A percentile compares a stretch with the other conserved stretches of the same genome.
Conservation (phyloP, 108 stramenopile genomes). For the Asterionellopsis glacialis region DNA sequence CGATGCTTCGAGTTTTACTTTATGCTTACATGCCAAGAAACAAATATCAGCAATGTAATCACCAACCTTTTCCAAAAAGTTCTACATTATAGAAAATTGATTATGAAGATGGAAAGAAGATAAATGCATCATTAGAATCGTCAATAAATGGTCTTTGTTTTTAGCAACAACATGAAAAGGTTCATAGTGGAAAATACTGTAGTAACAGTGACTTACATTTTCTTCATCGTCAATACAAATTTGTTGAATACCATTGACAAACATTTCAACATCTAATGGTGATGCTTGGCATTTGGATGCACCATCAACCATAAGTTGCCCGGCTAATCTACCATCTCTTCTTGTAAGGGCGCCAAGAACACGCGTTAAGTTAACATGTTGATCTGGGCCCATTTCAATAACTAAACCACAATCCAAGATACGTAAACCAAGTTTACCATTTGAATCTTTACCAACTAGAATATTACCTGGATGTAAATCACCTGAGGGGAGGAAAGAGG, state of each 20-base stretch:
- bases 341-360: conserved; percentile 85
- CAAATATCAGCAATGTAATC: conserved; percentile 90
- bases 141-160: no score
- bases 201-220: conserved; percentile 35
- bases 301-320: conserved; percentile 80
- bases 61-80: conserved; percentile 85
- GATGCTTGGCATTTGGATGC: conserved; percentile 66
- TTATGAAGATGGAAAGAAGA: background rate
- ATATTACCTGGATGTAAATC: conserved; percentile 66
- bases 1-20: conserved; percentile 79
- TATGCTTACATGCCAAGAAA: conserved; percentile 69
- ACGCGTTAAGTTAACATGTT: conserved; percentile 78
- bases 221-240: conserved; percentile 60
- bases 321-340: conserved; percentile 69
- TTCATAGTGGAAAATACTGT: background rate
- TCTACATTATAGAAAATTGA: conserved; percentile 24
- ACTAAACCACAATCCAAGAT: conserved; percentile 85
- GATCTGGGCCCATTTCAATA: conserved; percentile 76
- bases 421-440: conserved; percentile 50
- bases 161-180: background rate
- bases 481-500: background rate
- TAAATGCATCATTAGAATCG: no score
- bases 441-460: conserved; percentile 45
- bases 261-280: conserved; percentile 62
- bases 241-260: conserved; percentile 75